A percentile compares a stretch with the other conserved stretches of the same genome.
phyloP scores from a whole-genome alignment of 441 rosid genomes.

The Erodium moschatum region DNA sequence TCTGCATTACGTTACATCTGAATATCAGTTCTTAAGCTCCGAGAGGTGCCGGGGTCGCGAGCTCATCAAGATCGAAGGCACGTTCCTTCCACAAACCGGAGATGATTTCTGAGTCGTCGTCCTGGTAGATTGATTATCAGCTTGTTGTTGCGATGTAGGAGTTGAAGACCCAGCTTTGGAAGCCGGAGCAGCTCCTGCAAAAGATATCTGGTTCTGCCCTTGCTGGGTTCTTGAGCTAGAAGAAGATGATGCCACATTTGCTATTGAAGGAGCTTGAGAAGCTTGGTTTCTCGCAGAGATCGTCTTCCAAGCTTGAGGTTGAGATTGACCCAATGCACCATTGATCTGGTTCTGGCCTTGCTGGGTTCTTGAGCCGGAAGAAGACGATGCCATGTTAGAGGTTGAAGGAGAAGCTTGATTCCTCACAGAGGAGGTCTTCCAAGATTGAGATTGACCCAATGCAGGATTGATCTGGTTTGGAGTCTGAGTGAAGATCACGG shows the following conservation, averaged over 20 bases:
- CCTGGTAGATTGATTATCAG: slow-evolving; percentile 29
- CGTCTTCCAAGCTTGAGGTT: slow-evolving; percentile 27
- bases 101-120: slow-evolving; percentile 34
- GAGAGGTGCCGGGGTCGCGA: slow-evolving; percentile 28
- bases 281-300: slow-evolving; percentile 10
- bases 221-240: not conserved
- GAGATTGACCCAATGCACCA: too few relatives aligned
- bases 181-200: slow-evolving; percentile 19
- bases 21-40: slow-evolving; percentile 35
- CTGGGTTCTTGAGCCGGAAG: too few relatives aligned
- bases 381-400: too few relatives aligned
- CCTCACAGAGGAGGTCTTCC: too few relatives aligned
- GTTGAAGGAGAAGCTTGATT: too few relatives aligned
- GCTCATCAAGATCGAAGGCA: slow-evolving; percentile 29
- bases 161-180: slow-evolving; percentile 25
- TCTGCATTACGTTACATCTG: not conserved
- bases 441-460: slow-evolving; percentile 20
- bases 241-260: not conserved
- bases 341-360: too few relatives aligned
- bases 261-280: not conserved
- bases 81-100: slow-evolving; percentile 46
- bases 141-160: slow-evolving; percentile 20
- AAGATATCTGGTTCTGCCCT: slow-evolving; percentile 42
- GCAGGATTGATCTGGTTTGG: slow-evolving; percentile 20
- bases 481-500: slow-evolving; percentile 16